Evolutionary conservation across 2,329 filamentous ascomycete species (phyloP).

Genomic region (Grosmannia clavigera): DNA sequence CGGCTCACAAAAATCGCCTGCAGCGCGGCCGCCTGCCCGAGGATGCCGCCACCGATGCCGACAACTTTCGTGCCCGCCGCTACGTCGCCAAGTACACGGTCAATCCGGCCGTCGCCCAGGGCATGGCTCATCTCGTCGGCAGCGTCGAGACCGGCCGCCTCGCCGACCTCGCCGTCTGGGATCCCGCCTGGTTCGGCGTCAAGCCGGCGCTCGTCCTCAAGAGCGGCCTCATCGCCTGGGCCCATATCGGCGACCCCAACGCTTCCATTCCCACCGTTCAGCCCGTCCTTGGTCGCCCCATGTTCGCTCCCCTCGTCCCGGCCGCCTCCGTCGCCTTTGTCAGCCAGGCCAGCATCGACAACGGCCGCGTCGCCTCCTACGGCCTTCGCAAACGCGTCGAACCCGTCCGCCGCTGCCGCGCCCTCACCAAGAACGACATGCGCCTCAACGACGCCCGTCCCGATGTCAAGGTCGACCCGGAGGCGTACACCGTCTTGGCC

Average conservation of each 20-base stretch:
- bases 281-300: slow-evolving; percentile 69
- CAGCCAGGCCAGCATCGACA: slow-evolving; percentile 55
- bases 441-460: slow-evolving; percentile 77
- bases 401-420: slow-evolving; percentile 62
- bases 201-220: slow-evolving; percentile 78
- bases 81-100: slow-evolving; percentile 95
- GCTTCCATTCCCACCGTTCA: slow-evolving; percentile 80
- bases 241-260: slow-evolving; percentile 78
- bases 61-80: slow-evolving; percentile 85
- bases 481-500: slow-evolving; percentile 78
- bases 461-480: slow-evolving; percentile 82
- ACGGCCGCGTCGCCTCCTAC: slow-evolving; percentile 58
- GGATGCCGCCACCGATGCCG: slow-evolving; percentile 61
- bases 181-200: slow-evolving; percentile 70
- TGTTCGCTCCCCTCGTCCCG: slow-evolving; percentile 70
- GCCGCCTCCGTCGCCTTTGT: slow-evolving; percentile 71
- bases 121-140: slow-evolving; percentile 77
- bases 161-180: slow-evolving; percentile 83
- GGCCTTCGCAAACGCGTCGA: slow-evolving; percentile 68
- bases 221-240: slow-evolving; percentile 71
- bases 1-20: slow-evolving; percentile 89
- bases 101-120: slow-evolving; percentile 84
- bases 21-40: slow-evolving; percentile 67
- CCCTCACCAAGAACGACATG: slow-evolving; percentile 75
- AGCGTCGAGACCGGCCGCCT: slow-evolving; percentile 82